Percentiles rank a stretch among this genome's conserved stretches.
Evolutionary conservation across 106 monocot species (phyloP).

Genomic region (Acorus calamus): DNA sequence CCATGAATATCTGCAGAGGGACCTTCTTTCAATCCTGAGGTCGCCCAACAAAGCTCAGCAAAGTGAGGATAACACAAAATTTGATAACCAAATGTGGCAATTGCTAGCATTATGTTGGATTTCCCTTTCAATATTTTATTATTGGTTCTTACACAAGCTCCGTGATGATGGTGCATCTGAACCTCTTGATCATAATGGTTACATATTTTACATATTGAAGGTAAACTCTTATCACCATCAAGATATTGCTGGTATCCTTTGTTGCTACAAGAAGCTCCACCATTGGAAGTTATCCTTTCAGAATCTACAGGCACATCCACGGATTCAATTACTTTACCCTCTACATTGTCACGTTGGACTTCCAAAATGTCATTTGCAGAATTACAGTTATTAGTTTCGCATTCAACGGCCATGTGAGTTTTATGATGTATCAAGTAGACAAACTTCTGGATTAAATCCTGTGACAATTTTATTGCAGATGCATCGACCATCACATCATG

Average conservation of each 20-base stretch:
- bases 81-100: slow-evolving; percentile 83
- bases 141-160: slow-evolving; percentile 20
- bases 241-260: slow-evolving; percentile 4
- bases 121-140: slow-evolving; percentile 37
- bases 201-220: slow-evolving; percentile 1
- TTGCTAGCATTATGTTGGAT: slow-evolving; percentile 20
- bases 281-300: slow-evolving; percentile 3
- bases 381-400: slow-evolving; percentile 1
- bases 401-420: slow-evolving; percentile 18
- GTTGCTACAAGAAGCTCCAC: slow-evolving; percentile 10
- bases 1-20: slow-evolving; percentile 59
- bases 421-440: slow-evolving; percentile 35
- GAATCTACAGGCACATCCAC: background rate
- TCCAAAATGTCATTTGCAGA: slow-evolving; percentile 5
- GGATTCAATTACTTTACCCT: background rate
- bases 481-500: slow-evolving; percentile 28
- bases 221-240: background rate
- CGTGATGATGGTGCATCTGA: slow-evolving; percentile 10
- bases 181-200: background rate
- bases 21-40: slow-evolving; percentile 74
- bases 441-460: slow-evolving; percentile 37
- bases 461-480: slow-evolving; percentile 35
- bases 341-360: background rate
- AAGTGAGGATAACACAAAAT: slow-evolving; percentile 76
- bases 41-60: slow-evolving; percentile 87